Base-by-base conservation (phyloP, 1,139 yeast genomes). In the Pichiaceae sp. region DNA sequence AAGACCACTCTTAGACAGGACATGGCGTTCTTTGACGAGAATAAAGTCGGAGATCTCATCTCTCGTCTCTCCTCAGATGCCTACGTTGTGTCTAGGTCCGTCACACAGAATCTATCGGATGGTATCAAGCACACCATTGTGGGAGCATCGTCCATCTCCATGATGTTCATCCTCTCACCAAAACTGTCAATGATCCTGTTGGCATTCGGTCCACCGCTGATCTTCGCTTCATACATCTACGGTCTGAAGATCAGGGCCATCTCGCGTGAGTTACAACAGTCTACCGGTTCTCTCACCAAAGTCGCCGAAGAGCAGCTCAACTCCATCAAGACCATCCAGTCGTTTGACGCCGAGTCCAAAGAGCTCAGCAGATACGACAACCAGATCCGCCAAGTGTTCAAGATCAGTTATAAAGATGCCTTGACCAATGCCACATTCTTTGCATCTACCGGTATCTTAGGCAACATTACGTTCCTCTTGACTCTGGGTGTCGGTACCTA, bases 21-120 rank as follows among this genome's bases (percentile, higher is more conserved):
- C 58, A 83, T 94, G 39, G 91, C 84, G 56, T 91, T 91, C 55
- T 91, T 84, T 54, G 97, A 91, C 54, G 78, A 83, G 16, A 89
- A 93, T 43, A 80, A 91, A 53, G 94, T 89, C 1, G 98, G 97
- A 31, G 98, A 91, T 56, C 67, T 91, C 53, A 86, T 91, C 34
- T 85, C 96, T 4, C 66, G 97, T 43, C 64, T 91, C 29, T 78
- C 95, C 18, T 78, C 85, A 31, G 98, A 91, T 56, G 89, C 96
- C 1, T 89, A 83, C 53, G 81, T 91, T 32, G 95, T 91, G 14
- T 77, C 95, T 7, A 73, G 84, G 46, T 78, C 95, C 1, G 72
- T 91, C 46, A 86, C 96, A 31, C 93, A 85, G 42, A 87, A 87
- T 55, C 73, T 91, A 30, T 82, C 95, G 33, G 97, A 91, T 57